phyloP scores from a whole-genome alignment of 2,329 filamentous ascomycete species.

The Pseudopithomyces maydicus region DNA sequence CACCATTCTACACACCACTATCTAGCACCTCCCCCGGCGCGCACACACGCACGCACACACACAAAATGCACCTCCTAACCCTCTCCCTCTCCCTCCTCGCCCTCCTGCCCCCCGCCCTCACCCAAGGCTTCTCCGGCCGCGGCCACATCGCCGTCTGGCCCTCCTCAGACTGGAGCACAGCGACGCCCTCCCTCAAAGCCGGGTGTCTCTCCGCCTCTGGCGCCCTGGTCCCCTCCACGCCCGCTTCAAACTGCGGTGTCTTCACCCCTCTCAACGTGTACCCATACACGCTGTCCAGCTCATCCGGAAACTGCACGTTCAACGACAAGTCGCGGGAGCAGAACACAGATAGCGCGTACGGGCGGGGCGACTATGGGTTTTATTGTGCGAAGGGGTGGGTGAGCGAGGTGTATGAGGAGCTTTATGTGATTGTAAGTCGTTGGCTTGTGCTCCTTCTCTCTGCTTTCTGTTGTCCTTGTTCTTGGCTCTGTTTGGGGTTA shows the following conservation, averaged over 20 bases:
- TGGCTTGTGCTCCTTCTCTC: not conserved
- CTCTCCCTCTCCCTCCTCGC: slow-evolving; percentile 8
- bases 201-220: slow-evolving; percentile 34
- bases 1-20: no score
- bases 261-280: slow-evolving; percentile 27
- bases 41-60: no score
- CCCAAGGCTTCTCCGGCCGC: slow-evolving; percentile 33
- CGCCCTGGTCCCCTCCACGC: slow-evolving; percentile 22
- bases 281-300: slow-evolving; percentile 35
- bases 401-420: slow-evolving; percentile 28
- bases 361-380: slow-evolving; percentile 31
- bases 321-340: slow-evolving; percentile 27
- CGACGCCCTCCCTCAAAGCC: slow-evolving; percentile 27
- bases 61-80: slow-evolving; percentile 12
- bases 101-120: slow-evolving; percentile 14
- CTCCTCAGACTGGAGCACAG: slow-evolving; percentile 31
- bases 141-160: slow-evolving; percentile 37
- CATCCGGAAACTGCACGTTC: slow-evolving; percentile 39
- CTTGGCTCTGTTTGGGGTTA: no score
- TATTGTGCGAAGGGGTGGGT: slow-evolving; percentile 24
- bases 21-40: no score
- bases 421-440: slow-evolving; percentile 35
- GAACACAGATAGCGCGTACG: slow-evolving; percentile 39
- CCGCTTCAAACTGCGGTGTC: slow-evolving; percentile 25
- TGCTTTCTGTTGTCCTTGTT: no score